phyloP scores from a whole-genome alignment of 139 green algal species.

The Coelastrella sp. region DNA sequence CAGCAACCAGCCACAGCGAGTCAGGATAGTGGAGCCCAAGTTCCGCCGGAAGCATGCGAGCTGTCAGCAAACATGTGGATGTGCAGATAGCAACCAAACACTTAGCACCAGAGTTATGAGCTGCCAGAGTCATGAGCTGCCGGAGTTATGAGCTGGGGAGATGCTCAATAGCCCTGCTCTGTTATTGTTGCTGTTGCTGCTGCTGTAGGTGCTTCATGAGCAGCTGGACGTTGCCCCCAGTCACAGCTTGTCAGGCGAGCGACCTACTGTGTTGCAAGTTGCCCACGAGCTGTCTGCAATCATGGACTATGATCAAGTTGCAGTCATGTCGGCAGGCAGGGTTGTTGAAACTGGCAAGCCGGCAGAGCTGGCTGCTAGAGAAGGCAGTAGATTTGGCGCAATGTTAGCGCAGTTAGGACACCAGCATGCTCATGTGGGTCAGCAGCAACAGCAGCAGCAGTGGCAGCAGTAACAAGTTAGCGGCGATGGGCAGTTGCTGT shows the following conservation, averaged over 20 bases:
- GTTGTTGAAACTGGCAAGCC: conserved; percentile 72
- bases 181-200: background rate
- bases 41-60: no score
- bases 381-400: background rate
- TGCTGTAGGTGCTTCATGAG: conserved; percentile 48
- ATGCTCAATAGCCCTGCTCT: no score
- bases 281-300: conserved; percentile 75
- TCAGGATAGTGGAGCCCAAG: no score
- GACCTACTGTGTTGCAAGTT: conserved; percentile 74
- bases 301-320: conserved; percentile 62
- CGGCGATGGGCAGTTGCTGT: no score
- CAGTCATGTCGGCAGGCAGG: conserved; percentile 75
- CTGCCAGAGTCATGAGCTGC: no score
- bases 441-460: background rate
- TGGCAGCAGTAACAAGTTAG: background rate
- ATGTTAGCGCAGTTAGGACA: conserved; percentile 26
- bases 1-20: background rate
- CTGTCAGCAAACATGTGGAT: no score
- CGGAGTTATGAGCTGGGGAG: no score
- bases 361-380: conserved; percentile 45
- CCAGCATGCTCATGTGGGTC: background rate
- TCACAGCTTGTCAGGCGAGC: background rate
- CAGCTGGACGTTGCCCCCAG: background rate
- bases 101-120: no score
- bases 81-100: no score